Evolutionary conservation across 495 filamentous ascomycete species (phyloP).

Genomic region (Chaetomium cochliodes): DNA sequence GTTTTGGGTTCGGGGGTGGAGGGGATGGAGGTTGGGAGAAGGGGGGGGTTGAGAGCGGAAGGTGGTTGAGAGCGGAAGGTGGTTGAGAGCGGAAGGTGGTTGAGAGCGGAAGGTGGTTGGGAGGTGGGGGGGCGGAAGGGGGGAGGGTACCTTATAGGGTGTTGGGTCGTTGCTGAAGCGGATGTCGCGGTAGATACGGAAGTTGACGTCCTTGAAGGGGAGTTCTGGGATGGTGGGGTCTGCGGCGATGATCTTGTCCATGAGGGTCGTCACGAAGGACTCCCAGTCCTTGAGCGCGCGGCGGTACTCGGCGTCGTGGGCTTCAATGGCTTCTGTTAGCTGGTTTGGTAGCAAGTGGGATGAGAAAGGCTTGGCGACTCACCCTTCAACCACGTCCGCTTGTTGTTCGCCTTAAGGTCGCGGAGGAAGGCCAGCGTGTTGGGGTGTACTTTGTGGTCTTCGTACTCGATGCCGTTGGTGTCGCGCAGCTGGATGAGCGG

Average conservation of each 20-base stretch:
- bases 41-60: too few species aligned
- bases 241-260: slow-evolving; percentile 63
- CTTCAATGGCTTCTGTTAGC: slow-evolving; percentile 38
- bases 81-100: too few species aligned
- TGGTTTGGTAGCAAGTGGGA: neutral
- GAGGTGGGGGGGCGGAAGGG: slow-evolving; percentile 44
- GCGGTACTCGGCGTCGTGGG: slow-evolving; percentile 73
- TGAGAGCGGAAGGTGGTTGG: too few species aligned
- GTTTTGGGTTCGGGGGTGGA: too few species aligned
- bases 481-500: slow-evolving; percentile 68
- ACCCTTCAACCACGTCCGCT: slow-evolving; percentile 80
- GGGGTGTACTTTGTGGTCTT: slow-evolving; percentile 67
- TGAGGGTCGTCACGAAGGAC: slow-evolving; percentile 66
- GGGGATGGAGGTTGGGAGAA: neutral
- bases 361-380: slow-evolving; percentile 26
- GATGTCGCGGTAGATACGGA: slow-evolving; percentile 82
- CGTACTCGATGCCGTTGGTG: slow-evolving; percentile 63
- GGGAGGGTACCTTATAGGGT: slow-evolving; percentile 70
- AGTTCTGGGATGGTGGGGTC: slow-evolving; percentile 82
- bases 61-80: too few species aligned
- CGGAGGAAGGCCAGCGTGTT: slow-evolving; percentile 78
- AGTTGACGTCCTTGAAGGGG: slow-evolving; percentile 78
- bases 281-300: slow-evolving; percentile 75
- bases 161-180: slow-evolving; percentile 76
- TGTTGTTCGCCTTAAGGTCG: slow-evolving; percentile 75